Conservation (phyloP, 2,329 filamentous ascomycete genomes). For the Monosporascus cannonballus region DNA sequence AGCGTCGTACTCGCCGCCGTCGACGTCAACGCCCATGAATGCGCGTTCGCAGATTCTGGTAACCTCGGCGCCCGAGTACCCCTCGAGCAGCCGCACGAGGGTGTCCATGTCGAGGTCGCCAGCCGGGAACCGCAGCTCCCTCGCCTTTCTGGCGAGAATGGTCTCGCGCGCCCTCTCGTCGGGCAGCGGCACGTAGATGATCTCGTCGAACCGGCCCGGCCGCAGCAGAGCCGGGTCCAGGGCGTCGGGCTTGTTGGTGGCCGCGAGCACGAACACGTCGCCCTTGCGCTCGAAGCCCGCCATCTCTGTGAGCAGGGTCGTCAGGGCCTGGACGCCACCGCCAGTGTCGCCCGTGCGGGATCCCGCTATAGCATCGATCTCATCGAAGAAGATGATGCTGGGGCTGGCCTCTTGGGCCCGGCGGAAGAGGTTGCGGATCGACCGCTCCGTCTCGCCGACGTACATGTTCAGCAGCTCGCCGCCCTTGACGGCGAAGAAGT, state of each 20-base stretch:
- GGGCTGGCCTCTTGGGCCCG: slow-evolving; percentile 81
- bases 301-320: slow-evolving; percentile 89
- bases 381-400: slow-evolving; percentile 94
- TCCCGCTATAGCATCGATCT: slow-evolving; percentile 80
- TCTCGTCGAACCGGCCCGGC: slow-evolving; percentile 76
- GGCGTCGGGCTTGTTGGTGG: slow-evolving; percentile 83
- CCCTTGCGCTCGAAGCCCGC: slow-evolving; percentile 84
- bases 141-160: slow-evolving; percentile 65
- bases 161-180: slow-evolving; percentile 65
- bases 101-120: slow-evolving; percentile 63
- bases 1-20: slow-evolving; percentile 6
- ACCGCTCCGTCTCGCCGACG: slow-evolving; percentile 87
- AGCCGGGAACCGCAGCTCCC: slow-evolving; percentile 49
- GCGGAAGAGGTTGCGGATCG: slow-evolving; percentile 77
- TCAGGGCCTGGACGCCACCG: slow-evolving; percentile 72
- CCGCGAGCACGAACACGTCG: slow-evolving; percentile 80
- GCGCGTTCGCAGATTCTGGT: slow-evolving; percentile 43
- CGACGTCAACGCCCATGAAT: slow-evolving; percentile 29
- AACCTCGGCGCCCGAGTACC: slow-evolving; percentile 83
- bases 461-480: slow-evolving; percentile 95
- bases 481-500: slow-evolving; percentile 92
- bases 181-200: slow-evolving; percentile 82
- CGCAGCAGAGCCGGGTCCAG: slow-evolving; percentile 82
- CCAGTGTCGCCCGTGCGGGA: slow-evolving; percentile 39
- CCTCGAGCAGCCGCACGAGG: slow-evolving; percentile 61